Evolutionary conservation across 2,329 filamentous ascomycete genomes (phyloP).

Genomic region (Neofusicoccum umdonicola): DNA sequence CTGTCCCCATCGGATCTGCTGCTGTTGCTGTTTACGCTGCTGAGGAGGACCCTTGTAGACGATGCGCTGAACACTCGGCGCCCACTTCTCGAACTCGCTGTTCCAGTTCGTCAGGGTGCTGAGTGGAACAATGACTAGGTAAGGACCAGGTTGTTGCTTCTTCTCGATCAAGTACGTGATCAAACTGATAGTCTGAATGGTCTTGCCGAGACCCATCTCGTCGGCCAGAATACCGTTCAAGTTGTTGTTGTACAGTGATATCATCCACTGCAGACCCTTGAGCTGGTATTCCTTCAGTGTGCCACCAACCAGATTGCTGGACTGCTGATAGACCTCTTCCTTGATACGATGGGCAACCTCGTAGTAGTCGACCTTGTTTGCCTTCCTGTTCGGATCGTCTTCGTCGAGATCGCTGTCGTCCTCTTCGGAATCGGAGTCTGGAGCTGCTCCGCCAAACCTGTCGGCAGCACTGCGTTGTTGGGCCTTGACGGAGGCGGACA

Average conservation of each 20-base stretch:
- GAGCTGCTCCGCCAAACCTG: conserved; percentile 67
- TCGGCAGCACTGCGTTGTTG: conserved; percentile 84
- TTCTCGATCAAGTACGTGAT: conserved; percentile 96
- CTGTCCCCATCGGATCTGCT: conserved; percentile 87
- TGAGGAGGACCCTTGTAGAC: conserved; percentile 97
- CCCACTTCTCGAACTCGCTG: conserved; percentile 98
- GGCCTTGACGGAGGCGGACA: conserved; percentile 88
- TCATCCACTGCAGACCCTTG: conserved; percentile 99
- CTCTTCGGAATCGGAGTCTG: conserved; percentile 53
- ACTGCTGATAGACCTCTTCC: conserved; percentile 83
- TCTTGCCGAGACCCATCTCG: conserved; percentile 99
- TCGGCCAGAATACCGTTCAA: conserved; percentile 97
- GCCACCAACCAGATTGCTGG: conserved; percentile 84
- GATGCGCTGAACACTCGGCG: conserved; percentile 77
- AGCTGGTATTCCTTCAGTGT: conserved; percentile 95
- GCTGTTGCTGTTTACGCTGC: conserved; percentile 82
- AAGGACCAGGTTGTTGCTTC: conserved; percentile 89
- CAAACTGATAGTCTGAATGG: conserved; percentile 96
- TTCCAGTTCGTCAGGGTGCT: conserved; percentile 99
- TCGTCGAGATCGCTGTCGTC: conserved; percentile 67
- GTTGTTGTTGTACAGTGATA: conserved; percentile 99
- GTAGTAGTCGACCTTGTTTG: conserved; percentile 94
- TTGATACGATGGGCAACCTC: conserved; percentile 94
- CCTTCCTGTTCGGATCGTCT: conserved; percentile 64
- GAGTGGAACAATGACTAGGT: conserved; percentile 92